Base-by-base conservation (phyloP, 495 filamentous ascomycete species). In the Viridothelium virens region DNA sequence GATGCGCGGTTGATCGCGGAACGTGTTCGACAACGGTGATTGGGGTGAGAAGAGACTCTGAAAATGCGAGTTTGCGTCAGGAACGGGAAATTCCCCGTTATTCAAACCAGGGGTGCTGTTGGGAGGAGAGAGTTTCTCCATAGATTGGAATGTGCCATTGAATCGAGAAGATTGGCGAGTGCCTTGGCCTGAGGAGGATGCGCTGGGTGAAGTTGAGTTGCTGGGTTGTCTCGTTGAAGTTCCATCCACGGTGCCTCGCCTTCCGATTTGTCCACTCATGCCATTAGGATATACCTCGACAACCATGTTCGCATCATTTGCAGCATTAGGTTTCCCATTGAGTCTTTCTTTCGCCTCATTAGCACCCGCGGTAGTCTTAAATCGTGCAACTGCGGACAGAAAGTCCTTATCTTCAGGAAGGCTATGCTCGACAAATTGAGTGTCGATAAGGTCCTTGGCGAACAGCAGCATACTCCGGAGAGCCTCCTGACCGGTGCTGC, bases 391-490 rank as follows among this genome's bases (percentile, higher is more conserved):
- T 61, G 91, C 92, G 47, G 86, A 86, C 39, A 85, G 77, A 73
- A 87, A 92, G 25, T 86, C 86, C n/a, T 79, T 76, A 71, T 95
- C 91, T 65, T 89, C 85, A 5, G 86, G 82, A 63, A 82, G 78
- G 5, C 90, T 88, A 47, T 80, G 67, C 6, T 83, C 79, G 12
- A 93, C 77, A 68, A 95, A 84, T 66, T 93, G 88, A 62, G 86
- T 84, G 69, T 87, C 84, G 63, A 91, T 77, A 39, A 95, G 81
- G 63, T 92, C 91, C 72, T 94, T 90, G 36, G 91, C 89, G 74
- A 92, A 95, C 14, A 94, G 79, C 16, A 95, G 81, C 87, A 96
- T 92, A 68, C 88, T 83, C 67, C 88, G 85, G 67, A 96, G 79
- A 47, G 84, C 82, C 66, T 92, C 89, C 65, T 86, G 81, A 62